phyloP scores from a whole-genome alignment of 75 land plant genomes.

The Sequoia sempervirens region DNA sequence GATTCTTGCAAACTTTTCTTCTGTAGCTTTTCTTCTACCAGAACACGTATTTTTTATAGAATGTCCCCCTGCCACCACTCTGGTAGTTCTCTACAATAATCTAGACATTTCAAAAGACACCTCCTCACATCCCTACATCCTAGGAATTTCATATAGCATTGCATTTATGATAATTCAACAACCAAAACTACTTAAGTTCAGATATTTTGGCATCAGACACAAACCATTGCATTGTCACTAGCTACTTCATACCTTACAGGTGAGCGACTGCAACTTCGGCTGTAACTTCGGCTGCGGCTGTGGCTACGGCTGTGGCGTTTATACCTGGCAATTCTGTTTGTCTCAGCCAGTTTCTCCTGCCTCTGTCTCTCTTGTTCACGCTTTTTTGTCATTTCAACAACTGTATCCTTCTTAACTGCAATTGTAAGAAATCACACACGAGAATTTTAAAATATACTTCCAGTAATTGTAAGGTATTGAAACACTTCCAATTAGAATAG shows the following conservation, averaged over 20 bases:
- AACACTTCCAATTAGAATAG: background rate
- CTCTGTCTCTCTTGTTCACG: constrained; percentile 89
- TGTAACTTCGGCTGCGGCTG: constrained; percentile 52
- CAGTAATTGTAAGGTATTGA: background rate
- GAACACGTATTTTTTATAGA: background rate
- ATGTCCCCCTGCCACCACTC: background rate
- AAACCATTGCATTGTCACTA: no score
- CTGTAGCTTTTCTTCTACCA: background rate
- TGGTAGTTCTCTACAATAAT: background rate
- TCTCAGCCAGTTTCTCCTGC: constrained; percentile 90
- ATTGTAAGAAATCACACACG: constrained; percentile 7
- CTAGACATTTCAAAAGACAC: background rate
- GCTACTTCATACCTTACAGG: constrained; percentile 54
- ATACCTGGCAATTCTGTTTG: constrained; percentile 56
- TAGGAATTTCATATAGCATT: background rate
- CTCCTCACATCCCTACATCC: background rate
- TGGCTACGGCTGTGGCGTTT: constrained; percentile 67
- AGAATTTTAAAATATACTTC: background rate
- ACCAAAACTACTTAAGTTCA: background rate
- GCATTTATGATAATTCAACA: background rate
- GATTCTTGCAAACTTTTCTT: background rate
- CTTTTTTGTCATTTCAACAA: constrained; percentile 81
- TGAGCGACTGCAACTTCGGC: constrained; percentile 33
- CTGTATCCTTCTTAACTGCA: constrained; percentile 89
- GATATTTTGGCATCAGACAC: background rate